phyloP scores from a whole-genome alignment of 2,329 filamentous ascomycete genomes.

The Nigrospora osmanthi region DNA sequence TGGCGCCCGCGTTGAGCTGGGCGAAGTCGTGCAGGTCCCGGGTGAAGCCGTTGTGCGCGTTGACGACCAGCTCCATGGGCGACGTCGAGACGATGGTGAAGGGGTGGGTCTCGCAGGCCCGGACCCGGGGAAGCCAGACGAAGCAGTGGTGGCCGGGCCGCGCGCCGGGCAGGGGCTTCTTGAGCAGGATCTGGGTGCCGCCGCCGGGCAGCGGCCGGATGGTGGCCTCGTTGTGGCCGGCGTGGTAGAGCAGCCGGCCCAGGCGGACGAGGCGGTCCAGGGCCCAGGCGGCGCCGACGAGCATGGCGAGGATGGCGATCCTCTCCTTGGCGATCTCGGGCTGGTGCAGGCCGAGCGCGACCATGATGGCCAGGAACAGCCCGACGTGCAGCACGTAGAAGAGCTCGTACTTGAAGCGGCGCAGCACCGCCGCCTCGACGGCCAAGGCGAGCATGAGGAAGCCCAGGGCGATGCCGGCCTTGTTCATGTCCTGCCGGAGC shows the following conservation, averaged over 20 bases:
- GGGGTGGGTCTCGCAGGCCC: conserved; percentile 51
- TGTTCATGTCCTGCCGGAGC: conserved; percentile 19
- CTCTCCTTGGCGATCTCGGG: conserved; percentile 26
- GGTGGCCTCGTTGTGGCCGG: conserved; percentile 29
- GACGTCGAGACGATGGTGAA: conserved; percentile 50
- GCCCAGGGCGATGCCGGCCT: conserved; percentile 27
- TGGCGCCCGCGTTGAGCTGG: conserved; percentile 35
- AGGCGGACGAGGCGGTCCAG: conserved; percentile 34
- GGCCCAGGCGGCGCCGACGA: conserved; percentile 32
- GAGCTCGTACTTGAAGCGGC: conserved; percentile 33
- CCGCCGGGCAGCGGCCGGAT: conserved; percentile 34
- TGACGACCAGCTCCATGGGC: conserved; percentile 51
- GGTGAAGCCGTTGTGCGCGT: conserved; percentile 52
- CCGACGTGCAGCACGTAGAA: conserved; percentile 37
- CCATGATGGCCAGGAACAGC: conserved; percentile 30
- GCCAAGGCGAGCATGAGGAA: conserved; percentile 28
- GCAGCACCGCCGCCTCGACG: conserved; percentile 21
- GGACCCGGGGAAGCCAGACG: conserved; percentile 53
- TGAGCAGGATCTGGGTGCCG: conserved; percentile 37
- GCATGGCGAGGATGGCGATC: conserved; percentile 27
- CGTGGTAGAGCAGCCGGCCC: conserved; percentile 24
- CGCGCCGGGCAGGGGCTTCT: conserved; percentile 34
- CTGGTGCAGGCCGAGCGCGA: conserved; percentile 34
- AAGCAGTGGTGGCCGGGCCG: conserved; percentile 54
- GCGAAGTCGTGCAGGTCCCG: conserved; percentile 45